Conservation (phyloP, 2,329 filamentous ascomycete species). For the Paracorniculantispora psalliotae region DNA sequence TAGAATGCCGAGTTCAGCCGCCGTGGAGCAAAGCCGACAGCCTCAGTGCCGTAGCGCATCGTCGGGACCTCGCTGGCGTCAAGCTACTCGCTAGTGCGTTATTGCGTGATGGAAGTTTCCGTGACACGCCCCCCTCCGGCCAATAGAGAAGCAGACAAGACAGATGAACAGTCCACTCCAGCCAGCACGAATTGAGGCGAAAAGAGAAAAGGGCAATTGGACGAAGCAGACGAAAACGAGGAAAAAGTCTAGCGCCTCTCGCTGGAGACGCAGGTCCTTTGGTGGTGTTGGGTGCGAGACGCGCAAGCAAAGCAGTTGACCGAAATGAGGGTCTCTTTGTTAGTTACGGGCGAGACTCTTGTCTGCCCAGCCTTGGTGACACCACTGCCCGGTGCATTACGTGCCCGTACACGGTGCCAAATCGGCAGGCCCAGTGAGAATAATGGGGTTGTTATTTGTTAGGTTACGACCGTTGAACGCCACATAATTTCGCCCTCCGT, state of each 20-base stretch:
- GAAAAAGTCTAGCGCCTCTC: not conserved
- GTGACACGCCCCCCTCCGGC: not conserved
- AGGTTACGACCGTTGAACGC: not conserved
- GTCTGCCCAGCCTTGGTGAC: too few species aligned
- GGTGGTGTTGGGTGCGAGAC: not conserved
- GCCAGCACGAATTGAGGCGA: not conserved
- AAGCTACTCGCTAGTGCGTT: not conserved
- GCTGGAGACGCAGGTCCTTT: not conserved
- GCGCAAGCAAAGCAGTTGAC: not conserved
- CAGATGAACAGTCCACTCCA: not conserved
- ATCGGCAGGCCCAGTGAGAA: not conserved
- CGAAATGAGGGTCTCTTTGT: too few species aligned
- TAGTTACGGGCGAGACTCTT: too few species aligned
- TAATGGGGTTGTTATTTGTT: too few species aligned
- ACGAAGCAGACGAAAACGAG: not conserved
- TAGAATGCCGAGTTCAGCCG: not conserved
- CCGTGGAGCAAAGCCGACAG: not conserved
- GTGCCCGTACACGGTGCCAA: not conserved
- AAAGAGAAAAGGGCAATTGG: not conserved
- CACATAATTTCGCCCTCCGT: not conserved
- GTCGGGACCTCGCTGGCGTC: not conserved
- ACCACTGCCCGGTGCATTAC: not conserved
- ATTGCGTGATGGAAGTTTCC: conserved; percentile 5
- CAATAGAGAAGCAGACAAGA: not conserved
- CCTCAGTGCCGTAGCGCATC: not conserved